Evolutionary conservation across 1,284 basidiomycete species (phyloP), one percentile per base, ranked within the genome.

Genomic region (Cystobasidiaceae sp.): DNA sequence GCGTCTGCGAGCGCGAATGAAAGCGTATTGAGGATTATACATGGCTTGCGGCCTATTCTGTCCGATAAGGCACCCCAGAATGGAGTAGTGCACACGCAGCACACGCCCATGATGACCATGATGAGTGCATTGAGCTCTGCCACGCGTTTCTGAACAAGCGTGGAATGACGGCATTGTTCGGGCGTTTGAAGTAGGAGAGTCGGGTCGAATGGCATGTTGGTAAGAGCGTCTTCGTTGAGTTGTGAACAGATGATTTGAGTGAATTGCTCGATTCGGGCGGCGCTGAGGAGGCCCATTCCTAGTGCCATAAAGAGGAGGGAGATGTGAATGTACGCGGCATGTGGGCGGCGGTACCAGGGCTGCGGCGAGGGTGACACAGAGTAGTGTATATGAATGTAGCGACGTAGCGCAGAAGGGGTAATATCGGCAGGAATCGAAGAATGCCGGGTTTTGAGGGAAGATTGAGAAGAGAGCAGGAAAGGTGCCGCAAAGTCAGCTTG

Each of bases 271-370:
- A 64, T 49, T 33, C 46, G 44, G 4, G 61, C 49, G 4, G 61
- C 61, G 45, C 28, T 52, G 34, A 64, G 28, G 7, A 64, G n/a
- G 17, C 51, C 61, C 61, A 64, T 64, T 3, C 61, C 61, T 44
- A 45, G 17, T 3, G 48, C 30, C 39, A 51, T 54, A 30, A 37
- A 9, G 37, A 62, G 28, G 49, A 62, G 51, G 34, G 27, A 33
- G 23, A 45, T 44, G 25, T 57, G 54, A 21, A 64, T 51, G 30
- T 55, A 64, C 39, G 28, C 51, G 13, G 61, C 51, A 19, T 49
- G 43, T 13, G 61, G 43, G 9, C 51, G 52, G 7, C 48, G 46
- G n/a, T 64, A 64, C 61, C 61, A 64, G 30, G 61, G 61, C 61
- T 64, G 45, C 1, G 27, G n/a, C 21, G 4, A 6, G 19, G 8